Percentiles rank a stretch among this genome's conserved stretches.
Conservation (phyloP, 768 basidiomycete genomes). For the Sarcodon aspratus region DNA sequence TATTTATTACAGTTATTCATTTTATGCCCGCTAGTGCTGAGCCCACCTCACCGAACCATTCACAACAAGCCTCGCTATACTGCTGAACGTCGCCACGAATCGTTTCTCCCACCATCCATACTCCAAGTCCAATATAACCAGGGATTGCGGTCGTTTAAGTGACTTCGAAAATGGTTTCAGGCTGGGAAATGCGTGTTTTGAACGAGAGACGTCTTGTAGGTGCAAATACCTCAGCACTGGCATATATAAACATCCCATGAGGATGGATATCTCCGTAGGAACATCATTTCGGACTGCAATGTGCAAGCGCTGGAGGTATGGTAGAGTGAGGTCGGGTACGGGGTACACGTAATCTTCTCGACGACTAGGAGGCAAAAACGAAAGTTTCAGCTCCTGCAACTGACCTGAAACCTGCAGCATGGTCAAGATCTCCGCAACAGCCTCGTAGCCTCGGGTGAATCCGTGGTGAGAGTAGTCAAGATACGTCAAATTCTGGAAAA, state of each 20-base stretch:
- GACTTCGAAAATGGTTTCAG: background rate
- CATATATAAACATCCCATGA: background rate
- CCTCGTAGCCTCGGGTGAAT: slow-evolving; percentile 45
- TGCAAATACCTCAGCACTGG: background rate
- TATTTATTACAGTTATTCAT: no score
- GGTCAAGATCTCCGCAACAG: slow-evolving; percentile 43
- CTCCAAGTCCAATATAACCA: background rate
- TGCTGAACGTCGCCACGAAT: background rate
- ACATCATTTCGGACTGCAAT: background rate
- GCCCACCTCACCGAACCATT: background rate
- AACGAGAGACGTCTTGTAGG: background rate
- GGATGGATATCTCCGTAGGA: background rate
- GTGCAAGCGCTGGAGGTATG: background rate
- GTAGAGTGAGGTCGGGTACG: background rate
- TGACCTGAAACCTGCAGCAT: slow-evolving; percentile 44
- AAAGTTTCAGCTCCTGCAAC: slow-evolving; percentile 42
- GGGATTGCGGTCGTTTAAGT: background rate
- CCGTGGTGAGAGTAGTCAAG: slow-evolving; percentile 68
- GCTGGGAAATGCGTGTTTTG: background rate
- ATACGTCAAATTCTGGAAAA: slow-evolving; percentile 49
- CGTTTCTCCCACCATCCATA: background rate
- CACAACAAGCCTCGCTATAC: background rate
- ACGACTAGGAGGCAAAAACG: slow-evolving; percentile 26
- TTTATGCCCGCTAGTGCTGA: no score
- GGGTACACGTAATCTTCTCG: background rate